Base-by-base conservation (phyloP, 2,329 filamentous ascomycete species). In the Coniella lustricola region DNA sequence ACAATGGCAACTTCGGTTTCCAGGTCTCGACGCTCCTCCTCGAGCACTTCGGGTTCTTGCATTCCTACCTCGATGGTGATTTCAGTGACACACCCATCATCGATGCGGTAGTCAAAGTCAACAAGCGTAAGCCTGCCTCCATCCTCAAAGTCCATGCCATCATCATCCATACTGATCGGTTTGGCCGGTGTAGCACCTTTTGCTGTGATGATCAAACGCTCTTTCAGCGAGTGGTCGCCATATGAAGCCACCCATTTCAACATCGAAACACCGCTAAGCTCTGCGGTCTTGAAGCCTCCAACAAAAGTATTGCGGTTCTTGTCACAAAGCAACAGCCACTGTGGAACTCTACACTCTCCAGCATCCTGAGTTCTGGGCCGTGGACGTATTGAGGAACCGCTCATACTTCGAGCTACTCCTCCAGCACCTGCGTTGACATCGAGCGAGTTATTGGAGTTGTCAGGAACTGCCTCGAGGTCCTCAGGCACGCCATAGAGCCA, bases 401-500 rank as follows among this genome's bases (percentile, higher is more conserved):
- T 73, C 50, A 64, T 69, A 44, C 66, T 64, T 35, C 70, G 68
- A 9, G 64, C 59, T 21, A 67, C 49, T 9, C 58, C 56, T 16
- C 54, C 54, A 1, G 56, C 48, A n/a, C 61, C 59, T 31, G 60
- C 60, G 8, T 43, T 43, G 7, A 42, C 44, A 4, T 53, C 48
- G 25, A 50, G 40, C 16, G 32, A 33, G 14, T 36, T 48, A 17
- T 35, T 52, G 9, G 43, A 47, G 13, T 55, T 50, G 22, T 77
- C 74, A 2, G 77, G 72, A 17, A 77, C 65, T 18, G 81, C 76
- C 60, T 87, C 84, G 17, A 90, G 67, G 56, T 86, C 81, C 58
- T 85, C 81, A 1, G 87, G 87, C 22, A 91, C 70, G 21, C 87
- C 87, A 62, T 91, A 91, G 2, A 91, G 65, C 85, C 86, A 91